phyloP scores from a whole-genome alignment of 164 flowering plant species.

The Saururus chinensis region DNA sequence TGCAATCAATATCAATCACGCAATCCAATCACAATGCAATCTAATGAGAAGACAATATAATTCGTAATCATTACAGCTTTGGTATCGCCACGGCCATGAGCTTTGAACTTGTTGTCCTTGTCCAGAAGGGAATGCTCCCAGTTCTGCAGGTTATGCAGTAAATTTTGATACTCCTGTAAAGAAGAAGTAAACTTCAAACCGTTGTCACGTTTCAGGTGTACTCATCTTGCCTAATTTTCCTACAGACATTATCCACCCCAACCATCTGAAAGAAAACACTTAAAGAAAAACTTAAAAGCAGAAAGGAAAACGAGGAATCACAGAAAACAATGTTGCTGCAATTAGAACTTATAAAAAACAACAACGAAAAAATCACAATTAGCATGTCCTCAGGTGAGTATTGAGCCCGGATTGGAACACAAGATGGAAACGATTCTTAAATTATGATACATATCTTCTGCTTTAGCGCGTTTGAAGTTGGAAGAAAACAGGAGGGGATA shows the following conservation, averaged over 20 bases:
- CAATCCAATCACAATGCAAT: too few species aligned
- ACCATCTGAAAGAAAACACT: not conserved
- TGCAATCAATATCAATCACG: too few species aligned
- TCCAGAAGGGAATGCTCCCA: slow-evolving; percentile 65
- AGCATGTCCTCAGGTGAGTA: not conserved
- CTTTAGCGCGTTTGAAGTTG: not conserved
- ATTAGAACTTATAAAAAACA: too few species aligned
- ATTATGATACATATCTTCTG: too few species aligned
- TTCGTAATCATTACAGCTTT: slow-evolving; percentile 18
- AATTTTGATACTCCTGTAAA: slow-evolving; percentile 66
- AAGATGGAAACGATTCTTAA: too few species aligned
- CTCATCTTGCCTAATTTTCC: not conserved
- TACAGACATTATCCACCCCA: not conserved
- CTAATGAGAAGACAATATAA: too few species aligned
- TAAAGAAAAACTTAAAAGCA: not conserved
- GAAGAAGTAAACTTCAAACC: slow-evolving; percentile 3
- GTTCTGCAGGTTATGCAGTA: slow-evolving; percentile 76
- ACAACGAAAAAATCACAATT: not conserved
- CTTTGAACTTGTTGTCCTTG: slow-evolving; percentile 50
- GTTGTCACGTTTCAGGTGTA: not conserved
- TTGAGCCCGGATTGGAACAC: too few species aligned
- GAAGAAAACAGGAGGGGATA: not conserved
- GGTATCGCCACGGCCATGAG: slow-evolving; percentile 22
- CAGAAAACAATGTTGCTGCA: not conserved
- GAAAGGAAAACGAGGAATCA: not conserved